Base-by-base conservation (phyloP, 192 early-diverging fungal genomes). In the Rhizophagus clarus region DNA sequence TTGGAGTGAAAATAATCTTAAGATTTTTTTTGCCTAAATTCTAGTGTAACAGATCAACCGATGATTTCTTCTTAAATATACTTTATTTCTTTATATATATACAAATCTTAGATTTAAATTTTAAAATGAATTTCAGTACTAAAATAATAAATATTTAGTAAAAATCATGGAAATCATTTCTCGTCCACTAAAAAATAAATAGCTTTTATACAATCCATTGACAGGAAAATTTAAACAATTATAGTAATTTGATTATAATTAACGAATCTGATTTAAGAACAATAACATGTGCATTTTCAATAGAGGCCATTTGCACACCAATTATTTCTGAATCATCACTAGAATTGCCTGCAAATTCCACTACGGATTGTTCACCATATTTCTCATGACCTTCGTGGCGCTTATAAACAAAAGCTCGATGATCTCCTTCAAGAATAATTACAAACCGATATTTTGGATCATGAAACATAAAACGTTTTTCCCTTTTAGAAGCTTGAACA, bases 401-500 rank as follows among this genome's bases (percentile, higher is more conserved):
- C 64, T 80, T 84, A 61, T 90, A 90, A 12, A 90, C 81, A 67
- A 87, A 90, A 11, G 85, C 83, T 70, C 87, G 88, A 4, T 88
- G 82, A 68, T 83, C 88, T 45, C 87, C 83, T 70, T 90, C 89
- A 7, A 89, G 72, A 79, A 90, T 85, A 6, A 82, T 81, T 17
- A 84, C 76, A 74, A 90, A 90, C 1, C 75, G 63, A 15, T 83
- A 71, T 8, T 42, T 40, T 2, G 88, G 87, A 85, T 93, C 92
- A 72, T 90, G 83, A 72, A 85, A 86, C 56, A 90, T 84, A 77
- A 91, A 89, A 26, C 90, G 83, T 67, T 86, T 88, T 80, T 95
- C 93, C 62, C 91, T 86, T 82, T 95, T 95, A 78, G 91, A 90
- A 29, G 91, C 93, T 77, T 93, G 92, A 15, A 95, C 90, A 79